These are phyloP conservation scores for Cyclotella cryptica DNA, from an alignment of 108 stramenopile species.

Conservation along the genomic window DNA sequence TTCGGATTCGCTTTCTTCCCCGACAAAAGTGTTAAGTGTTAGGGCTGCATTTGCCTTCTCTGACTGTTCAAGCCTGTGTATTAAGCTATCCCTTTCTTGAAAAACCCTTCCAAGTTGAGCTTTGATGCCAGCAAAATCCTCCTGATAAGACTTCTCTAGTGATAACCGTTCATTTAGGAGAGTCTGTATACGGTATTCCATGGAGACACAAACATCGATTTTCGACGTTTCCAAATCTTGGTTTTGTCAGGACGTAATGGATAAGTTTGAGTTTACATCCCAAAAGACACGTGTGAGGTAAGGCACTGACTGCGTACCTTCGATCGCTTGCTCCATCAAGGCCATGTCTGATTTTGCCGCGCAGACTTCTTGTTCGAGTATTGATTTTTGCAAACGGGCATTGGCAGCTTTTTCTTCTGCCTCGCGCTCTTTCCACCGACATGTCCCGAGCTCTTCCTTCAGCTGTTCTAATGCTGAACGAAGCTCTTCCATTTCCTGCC, in stretches of 20 bases:
- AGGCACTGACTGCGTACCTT: conserved; percentile 17
- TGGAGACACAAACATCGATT: conserved; percentile 62
- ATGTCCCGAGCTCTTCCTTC: conserved; percentile 65
- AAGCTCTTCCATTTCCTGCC: conserved; percentile 73
- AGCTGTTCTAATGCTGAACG: conserved; percentile 64
- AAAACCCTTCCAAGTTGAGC: conserved; percentile 65
- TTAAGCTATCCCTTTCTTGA: conserved; percentile 74
- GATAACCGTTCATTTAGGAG: conserved; percentile 70
- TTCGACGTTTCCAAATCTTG: conserved; percentile 63
- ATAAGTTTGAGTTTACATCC: background rate
- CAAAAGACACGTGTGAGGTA: background rate
- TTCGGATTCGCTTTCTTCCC: conserved; percentile 56
- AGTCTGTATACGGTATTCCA: conserved; percentile 76
- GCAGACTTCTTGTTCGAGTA: conserved; percentile 77
- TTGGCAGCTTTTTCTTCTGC: conserved; percentile 69
- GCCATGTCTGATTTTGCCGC: conserved; percentile 74
- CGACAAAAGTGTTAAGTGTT: conserved; percentile 27
- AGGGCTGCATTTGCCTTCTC: conserved; percentile 79
- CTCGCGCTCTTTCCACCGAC: conserved; percentile 66
- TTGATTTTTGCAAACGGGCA: conserved; percentile 62
- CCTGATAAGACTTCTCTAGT: conserved; percentile 57
- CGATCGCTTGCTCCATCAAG: conserved; percentile 74
- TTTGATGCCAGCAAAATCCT: conserved; percentile 64
- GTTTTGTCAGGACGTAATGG: background rate
- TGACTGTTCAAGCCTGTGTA: conserved; percentile 68